Evolutionary conservation across 768 basidiomycete species (phyloP).

Genomic region (Fistulinella prunicolor): DNA sequence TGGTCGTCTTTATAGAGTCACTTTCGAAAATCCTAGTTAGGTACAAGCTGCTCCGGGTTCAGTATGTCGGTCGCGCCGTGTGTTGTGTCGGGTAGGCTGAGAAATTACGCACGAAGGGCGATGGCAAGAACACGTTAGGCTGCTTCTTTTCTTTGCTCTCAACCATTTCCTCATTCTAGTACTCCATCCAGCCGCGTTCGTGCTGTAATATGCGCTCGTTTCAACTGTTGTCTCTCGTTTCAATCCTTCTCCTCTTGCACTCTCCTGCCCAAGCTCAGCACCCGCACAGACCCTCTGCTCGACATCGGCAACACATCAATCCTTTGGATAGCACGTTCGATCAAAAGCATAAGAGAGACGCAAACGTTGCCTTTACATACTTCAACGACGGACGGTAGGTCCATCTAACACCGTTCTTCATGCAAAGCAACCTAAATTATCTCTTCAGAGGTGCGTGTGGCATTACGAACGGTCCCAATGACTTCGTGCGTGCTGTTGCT

Average conservation of each 20-base stretch:
- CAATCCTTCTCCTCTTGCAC: slow-evolving; percentile 14
- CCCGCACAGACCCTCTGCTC: slow-evolving; percentile 8
- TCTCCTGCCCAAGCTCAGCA: slow-evolving; percentile 8
- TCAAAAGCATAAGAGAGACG: slow-evolving; percentile 16
- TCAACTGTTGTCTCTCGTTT: slow-evolving; percentile 22
- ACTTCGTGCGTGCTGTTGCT: slow-evolving; percentile 23
- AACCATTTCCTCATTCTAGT: background rate
- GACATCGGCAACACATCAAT: slow-evolving; percentile 6
- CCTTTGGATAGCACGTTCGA: background rate
- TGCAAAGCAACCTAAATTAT: background rate
- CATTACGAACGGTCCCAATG: slow-evolving; percentile 15
- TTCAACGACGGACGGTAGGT: slow-evolving; percentile 27
- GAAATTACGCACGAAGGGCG: no score
- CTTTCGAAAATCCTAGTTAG: no score
- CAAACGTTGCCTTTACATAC: slow-evolving; percentile 24
- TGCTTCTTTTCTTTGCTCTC: no score
- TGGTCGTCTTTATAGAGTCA: no score
- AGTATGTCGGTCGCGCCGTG: no score
- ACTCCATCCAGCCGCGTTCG: slow-evolving; percentile 2
- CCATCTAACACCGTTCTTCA: background rate
- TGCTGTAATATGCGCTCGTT: slow-evolving; percentile 30
- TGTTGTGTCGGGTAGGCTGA: no score
- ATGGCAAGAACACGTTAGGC: no score
- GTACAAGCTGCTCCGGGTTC: no score
- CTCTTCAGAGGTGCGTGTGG: slow-evolving; percentile 42